phyloP scores from a whole-genome alignment of 768 basidiomycete genomes.

The Gyrodon lividus region DNA sequence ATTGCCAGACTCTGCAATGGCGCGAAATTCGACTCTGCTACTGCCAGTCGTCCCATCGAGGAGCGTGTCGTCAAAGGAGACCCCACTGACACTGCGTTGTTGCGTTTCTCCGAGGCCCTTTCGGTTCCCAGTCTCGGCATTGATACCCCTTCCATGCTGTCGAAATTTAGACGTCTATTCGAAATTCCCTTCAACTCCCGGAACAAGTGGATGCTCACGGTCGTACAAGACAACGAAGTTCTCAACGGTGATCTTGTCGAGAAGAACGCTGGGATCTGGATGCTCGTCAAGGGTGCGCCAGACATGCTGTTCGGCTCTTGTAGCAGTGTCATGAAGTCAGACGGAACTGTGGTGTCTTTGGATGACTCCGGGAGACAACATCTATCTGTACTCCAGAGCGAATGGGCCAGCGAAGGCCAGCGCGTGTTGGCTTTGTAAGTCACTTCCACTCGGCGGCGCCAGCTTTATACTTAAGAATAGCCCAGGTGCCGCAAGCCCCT shows the following conservation, averaged over 20 bases:
- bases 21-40: conserved; percentile 45
- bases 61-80: conserved; percentile 43
- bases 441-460: neutral
- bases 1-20: conserved; percentile 58
- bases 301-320: conserved; percentile 49
- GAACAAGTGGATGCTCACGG: conserved; percentile 60
- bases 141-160: conserved; percentile 20
- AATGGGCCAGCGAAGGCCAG: conserved; percentile 49
- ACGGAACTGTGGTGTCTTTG: conserved; percentile 36
- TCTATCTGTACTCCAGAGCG: conserved; percentile 32
- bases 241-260: conserved; percentile 7
- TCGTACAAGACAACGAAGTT: conserved; percentile 28
- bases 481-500: conserved; percentile 32
- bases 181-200: conserved; percentile 48
- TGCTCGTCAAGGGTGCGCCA: conserved; percentile 60
- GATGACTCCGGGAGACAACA: conserved; percentile 19
- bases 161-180: conserved; percentile 27
- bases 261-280: conserved; percentile 21
- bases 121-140: conserved; percentile 24
- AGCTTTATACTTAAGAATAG: neutral
- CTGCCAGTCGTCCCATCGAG: conserved; percentile 24
- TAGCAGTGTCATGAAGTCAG: conserved; percentile 29
- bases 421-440: conserved; percentile 49
- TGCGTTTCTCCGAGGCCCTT: conserved; percentile 45
- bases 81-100: conserved; percentile 53